These are phyloP conservation scores for Dentipellis fragilis DNA, from an alignment of 768 basidiomycete genomes.

Conservation along the genomic window DNA sequence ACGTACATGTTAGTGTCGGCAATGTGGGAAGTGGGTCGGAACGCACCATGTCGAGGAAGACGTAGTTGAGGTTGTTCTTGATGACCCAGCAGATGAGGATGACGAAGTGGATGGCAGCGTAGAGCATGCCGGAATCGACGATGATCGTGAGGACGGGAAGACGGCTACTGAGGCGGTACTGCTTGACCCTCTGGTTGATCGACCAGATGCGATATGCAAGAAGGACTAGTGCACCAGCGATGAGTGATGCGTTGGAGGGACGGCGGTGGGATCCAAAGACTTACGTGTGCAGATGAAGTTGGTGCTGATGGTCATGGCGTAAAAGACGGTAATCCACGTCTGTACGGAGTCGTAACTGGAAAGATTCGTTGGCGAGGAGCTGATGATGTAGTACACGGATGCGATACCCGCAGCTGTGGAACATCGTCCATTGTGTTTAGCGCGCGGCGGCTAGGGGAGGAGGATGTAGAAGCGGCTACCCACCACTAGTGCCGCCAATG, in stretches of 20 bases:
- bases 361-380: background rate
- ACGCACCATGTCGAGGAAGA: background rate
- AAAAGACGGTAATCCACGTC: constrained; percentile 2
- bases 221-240: background rate
- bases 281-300: background rate
- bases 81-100: background rate
- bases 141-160: background rate
- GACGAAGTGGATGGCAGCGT: background rate
- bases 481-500: background rate
- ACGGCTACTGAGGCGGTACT: background rate
- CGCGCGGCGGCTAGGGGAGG: background rate
- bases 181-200: background rate
- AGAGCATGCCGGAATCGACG: background rate
- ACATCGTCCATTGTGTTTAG: background rate
- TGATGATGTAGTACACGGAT: background rate
- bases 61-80: background rate
- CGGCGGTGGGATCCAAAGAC: background rate
- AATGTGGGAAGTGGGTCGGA: background rate
- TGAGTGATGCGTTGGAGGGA: background rate
- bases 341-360: background rate
- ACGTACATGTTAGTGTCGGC: background rate
- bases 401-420: background rate
- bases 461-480: background rate
- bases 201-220: background rate
- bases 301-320: background rate